These are phyloP conservation scores for Trichomonascaceae sp. DNA, from an alignment of 1,139 yeast genomes.

Conservation along the genomic window DNA sequence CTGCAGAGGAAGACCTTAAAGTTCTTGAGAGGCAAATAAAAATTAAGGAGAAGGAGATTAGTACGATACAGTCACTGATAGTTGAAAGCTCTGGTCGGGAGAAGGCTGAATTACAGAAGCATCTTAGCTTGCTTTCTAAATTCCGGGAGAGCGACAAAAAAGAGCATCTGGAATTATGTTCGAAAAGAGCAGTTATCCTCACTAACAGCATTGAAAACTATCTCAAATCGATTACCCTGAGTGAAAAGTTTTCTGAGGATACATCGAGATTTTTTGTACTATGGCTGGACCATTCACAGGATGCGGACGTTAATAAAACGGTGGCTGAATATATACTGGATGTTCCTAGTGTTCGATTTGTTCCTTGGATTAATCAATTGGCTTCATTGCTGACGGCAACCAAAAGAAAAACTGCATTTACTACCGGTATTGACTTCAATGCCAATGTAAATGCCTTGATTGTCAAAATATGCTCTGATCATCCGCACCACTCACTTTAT, in stretches of 20 bases:
- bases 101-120: constrained; percentile 20
- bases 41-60: constrained; percentile 26
- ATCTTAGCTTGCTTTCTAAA: constrained; percentile 36
- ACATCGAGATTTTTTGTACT: constrained; percentile 74
- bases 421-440: constrained; percentile 44
- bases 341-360: constrained; percentile 55
- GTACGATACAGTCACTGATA: constrained; percentile 21
- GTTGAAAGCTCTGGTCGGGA: constrained; percentile 15
- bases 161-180: constrained; percentile 39
- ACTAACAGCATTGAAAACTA: constrained; percentile 56
- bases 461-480: constrained; percentile 45
- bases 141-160: constrained; percentile 47
- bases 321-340: constrained; percentile 30
- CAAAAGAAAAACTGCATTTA: neutral
- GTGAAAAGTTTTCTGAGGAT: constrained; percentile 48
- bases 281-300: constrained; percentile 65
- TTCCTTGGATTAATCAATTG: constrained; percentile 81
- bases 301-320: constrained; percentile 33
- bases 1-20: constrained; percentile 41
- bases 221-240: constrained; percentile 44
- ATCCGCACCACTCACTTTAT: constrained; percentile 77
- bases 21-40: constrained; percentile 44
- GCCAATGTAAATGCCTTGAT: constrained; percentile 46
- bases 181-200: constrained; percentile 42
- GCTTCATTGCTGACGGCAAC: constrained; percentile 56